These are phyloP conservation scores for Euphrasia confusa DNA, from an alignment of 257 asterid species.

Conservation along the genomic window DNA sequence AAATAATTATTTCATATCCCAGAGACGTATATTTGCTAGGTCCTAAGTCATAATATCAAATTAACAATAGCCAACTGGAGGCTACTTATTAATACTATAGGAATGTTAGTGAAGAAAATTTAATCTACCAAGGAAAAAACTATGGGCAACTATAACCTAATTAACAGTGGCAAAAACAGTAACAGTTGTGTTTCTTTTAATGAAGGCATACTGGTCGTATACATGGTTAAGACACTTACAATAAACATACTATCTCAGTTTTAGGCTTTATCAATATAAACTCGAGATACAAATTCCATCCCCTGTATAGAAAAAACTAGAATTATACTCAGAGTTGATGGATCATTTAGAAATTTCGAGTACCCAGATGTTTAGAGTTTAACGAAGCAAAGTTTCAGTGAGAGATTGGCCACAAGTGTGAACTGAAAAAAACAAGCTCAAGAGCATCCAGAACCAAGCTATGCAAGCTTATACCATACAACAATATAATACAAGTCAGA, in stretches of 20 bases:
- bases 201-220: conserved; percentile 1
- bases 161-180: conserved; percentile 8
- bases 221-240: conserved; percentile 7
- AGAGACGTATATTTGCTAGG: background rate
- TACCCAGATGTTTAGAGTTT: conserved; percentile 8
- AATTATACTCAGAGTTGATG: background rate
- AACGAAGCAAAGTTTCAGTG: conserved; percentile 19
- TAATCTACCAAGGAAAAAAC: conserved; percentile 1
- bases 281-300: conserved; percentile 11
- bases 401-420: conserved; percentile 18
- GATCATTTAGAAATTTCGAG: conserved; percentile 4
- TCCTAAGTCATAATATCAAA: background rate
- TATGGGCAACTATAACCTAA: background rate
- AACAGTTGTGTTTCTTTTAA: conserved; percentile 6
- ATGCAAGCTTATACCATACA: conserved; percentile 15
- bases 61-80: conserved; percentile 13
- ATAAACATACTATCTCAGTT: background rate
- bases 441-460: conserved; percentile 8
- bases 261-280: conserved; percentile 8
- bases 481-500: conserved; percentile 14
- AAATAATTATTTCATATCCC: background rate
- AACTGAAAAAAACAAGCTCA: conserved; percentile 22
- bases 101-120: conserved; percentile 6
- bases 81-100: conserved; percentile 2
- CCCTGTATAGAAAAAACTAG: background rate